Conservation (phyloP, 306 rosid species). For the Ormosia emarginata region DNA sequence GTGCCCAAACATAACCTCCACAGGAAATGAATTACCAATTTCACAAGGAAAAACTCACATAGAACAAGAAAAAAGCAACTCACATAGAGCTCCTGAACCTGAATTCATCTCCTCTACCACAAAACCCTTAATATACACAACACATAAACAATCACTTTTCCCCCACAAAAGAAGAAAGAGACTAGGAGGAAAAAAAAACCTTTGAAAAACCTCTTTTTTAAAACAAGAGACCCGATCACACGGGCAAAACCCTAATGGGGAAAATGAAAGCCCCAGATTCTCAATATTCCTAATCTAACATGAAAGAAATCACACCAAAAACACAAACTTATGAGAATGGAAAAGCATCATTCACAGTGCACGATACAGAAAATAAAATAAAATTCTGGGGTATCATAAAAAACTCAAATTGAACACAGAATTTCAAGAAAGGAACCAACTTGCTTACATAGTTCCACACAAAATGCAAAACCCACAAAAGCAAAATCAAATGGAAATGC, state of each 20-base stretch:
- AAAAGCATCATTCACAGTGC: slow-evolving; percentile 8
- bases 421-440: slow-evolving; percentile 1
- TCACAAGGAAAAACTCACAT: neutral
- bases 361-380: neutral
- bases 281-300: slow-evolving; percentile 28
- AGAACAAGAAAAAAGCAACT: slow-evolving; percentile 20
- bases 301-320: slow-evolving; percentile 11
- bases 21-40: neutral
- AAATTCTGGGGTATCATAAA: neutral
- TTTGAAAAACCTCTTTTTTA: neutral
- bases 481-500: neutral
- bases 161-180: slow-evolving; percentile 16
- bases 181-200: neutral
- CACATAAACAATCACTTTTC: neutral
- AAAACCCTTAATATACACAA: neutral
- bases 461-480: neutral
- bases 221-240: slow-evolving; percentile 19
- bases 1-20: neutral
- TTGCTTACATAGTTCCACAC: slow-evolving; percentile 3
- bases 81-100: slow-evolving; percentile 2
- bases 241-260: slow-evolving; percentile 37
- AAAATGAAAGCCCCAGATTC: slow-evolving; percentile 30
- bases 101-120: neutral
- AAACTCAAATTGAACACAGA: neutral
- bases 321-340: neutral